A percentile compares a stretch with the other conserved stretches of the same genome.
phyloP scores from a whole-genome alignment of 495 filamentous ascomycete species.

The Lophiotrema nucula region DNA sequence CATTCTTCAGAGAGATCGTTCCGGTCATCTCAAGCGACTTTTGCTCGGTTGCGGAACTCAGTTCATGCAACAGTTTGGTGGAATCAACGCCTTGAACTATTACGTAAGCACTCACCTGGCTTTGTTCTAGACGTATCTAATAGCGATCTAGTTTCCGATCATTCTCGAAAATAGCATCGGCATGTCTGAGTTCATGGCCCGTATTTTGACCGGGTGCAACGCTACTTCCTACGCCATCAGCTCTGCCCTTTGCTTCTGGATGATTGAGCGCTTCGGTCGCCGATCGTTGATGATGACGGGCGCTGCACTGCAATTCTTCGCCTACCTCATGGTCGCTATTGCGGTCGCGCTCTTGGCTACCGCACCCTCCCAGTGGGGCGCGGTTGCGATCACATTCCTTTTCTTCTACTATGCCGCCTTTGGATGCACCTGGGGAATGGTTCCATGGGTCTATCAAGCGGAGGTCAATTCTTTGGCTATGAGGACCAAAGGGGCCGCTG shows the following conservation, averaged over 20 bases:
- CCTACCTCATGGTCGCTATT: conserved; percentile 40
- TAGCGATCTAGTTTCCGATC: neutral
- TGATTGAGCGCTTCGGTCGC: conserved; percentile 54
- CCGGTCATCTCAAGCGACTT: conserved; percentile 11
- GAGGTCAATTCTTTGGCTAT: conserved; percentile 41
- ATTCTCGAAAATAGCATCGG: conserved; percentile 41
- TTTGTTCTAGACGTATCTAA: conserved; percentile 43
- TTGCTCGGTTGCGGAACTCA: conserved; percentile 13
- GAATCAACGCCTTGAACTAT: conserved; percentile 57
- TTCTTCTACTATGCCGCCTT: conserved; percentile 40
- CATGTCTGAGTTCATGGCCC: conserved; percentile 24
- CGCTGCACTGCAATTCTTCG: conserved; percentile 47
- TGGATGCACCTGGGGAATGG: conserved; percentile 29
- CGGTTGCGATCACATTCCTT: conserved; percentile 28
- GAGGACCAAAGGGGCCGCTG: conserved; percentile 34
- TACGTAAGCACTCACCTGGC: conserved; percentile 53
- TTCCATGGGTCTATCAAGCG: conserved; percentile 40
- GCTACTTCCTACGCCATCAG: conserved; percentile 44
- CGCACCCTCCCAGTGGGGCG: conserved; percentile 4
- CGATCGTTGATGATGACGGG: conserved; percentile 51
- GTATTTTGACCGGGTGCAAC: conserved; percentile 55
- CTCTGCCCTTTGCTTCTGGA: conserved; percentile 45
- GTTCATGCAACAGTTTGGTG: conserved; percentile 35
- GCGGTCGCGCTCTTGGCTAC: conserved; percentile 36
- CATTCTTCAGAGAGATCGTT: conserved; percentile 7